These are phyloP conservation scores for Diplodia sapinea DNA, from an alignment of 2,329 filamentous ascomycete species.

Conservation along the genomic window DNA sequence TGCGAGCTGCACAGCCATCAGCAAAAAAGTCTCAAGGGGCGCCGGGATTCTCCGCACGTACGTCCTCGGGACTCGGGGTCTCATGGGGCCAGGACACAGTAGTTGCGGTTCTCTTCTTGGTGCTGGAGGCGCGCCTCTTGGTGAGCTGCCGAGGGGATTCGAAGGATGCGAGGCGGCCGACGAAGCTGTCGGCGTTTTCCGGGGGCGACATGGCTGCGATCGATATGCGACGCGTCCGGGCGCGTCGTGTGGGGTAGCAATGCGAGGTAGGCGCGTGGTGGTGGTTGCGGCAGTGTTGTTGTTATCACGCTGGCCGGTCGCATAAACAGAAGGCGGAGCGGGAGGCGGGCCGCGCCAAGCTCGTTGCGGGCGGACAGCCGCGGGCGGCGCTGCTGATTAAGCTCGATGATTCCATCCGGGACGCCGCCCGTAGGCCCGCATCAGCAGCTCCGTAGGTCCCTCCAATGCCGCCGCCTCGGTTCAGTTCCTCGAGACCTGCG, in stretches of 20 bases:
- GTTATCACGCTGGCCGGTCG: constrained; percentile 6
- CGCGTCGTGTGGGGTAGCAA: constrained; percentile 23
- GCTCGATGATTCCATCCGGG: constrained; percentile 17
- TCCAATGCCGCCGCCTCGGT: constrained; percentile 11
- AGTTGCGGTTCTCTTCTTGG: constrained; percentile 64
- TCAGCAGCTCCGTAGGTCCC: constrained; percentile 24
- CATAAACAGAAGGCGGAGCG: constrained; percentile 7
- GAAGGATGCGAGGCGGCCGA: constrained; percentile 83
- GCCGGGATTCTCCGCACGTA: constrained; percentile 46
- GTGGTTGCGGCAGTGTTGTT: constrained; percentile 14
- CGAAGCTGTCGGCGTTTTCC: constrained; percentile 67
- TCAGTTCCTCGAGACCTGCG: no score
- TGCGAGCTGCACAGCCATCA: constrained; percentile 68
- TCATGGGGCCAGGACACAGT: constrained; percentile 76
- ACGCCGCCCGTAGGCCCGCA: constrained; percentile 3
- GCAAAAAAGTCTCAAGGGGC: not conserved
- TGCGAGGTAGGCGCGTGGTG: constrained; percentile 8
- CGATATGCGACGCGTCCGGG: constrained; percentile 18
- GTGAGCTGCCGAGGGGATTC: constrained; percentile 65
- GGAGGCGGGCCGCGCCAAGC: constrained; percentile 26
- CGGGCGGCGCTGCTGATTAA: no score
- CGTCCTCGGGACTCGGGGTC: constrained; percentile 67
- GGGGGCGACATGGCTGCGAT: constrained; percentile 38
- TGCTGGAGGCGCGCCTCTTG: constrained; percentile 73
- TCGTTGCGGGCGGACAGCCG: constrained; percentile 3